phyloP scores from a whole-genome alignment of 2,329 filamentous ascomycete genomes.

The Didymella segeticola region DNA sequence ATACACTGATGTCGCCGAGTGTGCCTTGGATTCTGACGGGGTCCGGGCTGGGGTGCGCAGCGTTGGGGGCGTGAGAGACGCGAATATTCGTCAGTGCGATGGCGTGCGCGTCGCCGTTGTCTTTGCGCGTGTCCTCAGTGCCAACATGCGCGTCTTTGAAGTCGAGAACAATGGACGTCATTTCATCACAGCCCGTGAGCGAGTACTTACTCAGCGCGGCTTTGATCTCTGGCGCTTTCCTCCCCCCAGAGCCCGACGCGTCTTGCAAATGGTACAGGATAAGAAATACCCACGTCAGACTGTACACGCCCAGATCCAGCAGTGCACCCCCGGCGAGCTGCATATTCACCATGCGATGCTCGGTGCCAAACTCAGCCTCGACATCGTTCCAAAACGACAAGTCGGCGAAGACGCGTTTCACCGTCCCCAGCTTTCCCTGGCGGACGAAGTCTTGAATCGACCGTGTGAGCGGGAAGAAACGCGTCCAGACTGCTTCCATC shows the following conservation, averaged over 20 bases:
- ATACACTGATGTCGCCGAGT: slow-evolving; percentile 79
- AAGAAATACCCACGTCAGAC: slow-evolving; percentile 88
- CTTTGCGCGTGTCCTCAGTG: neutral
- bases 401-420: slow-evolving; percentile 64
- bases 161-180: neutral
- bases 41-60: slow-evolving; percentile 58
- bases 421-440: slow-evolving; percentile 58
- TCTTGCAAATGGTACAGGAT: slow-evolving; percentile 73
- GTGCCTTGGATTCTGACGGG: slow-evolving; percentile 80
- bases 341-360: slow-evolving; percentile 80
- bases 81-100: slow-evolving; percentile 56
- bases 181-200: slow-evolving; percentile 8
- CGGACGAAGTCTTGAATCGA: slow-evolving; percentile 70
- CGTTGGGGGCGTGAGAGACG: slow-evolving; percentile 59
- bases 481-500: slow-evolving; percentile 77
- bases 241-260: slow-evolving; percentile 59
- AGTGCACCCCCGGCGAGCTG: slow-evolving; percentile 82
- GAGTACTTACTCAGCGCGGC: slow-evolving; percentile 1
- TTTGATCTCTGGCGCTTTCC: slow-evolving; percentile 71
- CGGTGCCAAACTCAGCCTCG: slow-evolving; percentile 51
- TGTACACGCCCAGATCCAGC: slow-evolving; percentile 85
- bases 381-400: slow-evolving; percentile 65
- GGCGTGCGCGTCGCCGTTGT: slow-evolving; percentile 12
- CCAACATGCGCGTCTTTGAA: neutral
- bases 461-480: slow-evolving; percentile 83